Evolutionary conservation across 768 basidiomycete species (phyloP).

Genomic region (Lactifluus echinatus): DNA sequence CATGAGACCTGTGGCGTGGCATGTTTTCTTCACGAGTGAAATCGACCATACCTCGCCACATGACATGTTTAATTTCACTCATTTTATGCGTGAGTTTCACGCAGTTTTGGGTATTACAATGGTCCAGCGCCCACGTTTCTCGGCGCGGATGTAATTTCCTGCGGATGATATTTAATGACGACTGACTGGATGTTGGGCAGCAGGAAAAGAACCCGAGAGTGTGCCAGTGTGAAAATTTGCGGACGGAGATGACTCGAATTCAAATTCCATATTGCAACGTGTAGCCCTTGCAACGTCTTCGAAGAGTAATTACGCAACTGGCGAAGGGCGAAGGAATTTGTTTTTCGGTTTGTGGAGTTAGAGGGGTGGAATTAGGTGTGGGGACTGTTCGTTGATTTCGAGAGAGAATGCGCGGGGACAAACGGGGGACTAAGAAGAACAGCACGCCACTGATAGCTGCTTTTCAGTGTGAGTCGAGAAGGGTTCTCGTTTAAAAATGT

Average conservation of each 20-base stretch:
- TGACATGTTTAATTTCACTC: too few species aligned
- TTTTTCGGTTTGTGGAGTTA: neutral
- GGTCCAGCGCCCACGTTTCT: too few species aligned
- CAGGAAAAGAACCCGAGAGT: neutral
- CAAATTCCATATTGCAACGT: neutral
- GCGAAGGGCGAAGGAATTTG: too few species aligned
- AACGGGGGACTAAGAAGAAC: neutral
- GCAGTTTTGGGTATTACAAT: too few species aligned
- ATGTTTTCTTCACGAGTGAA: too few species aligned
- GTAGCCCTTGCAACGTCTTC: neutral
- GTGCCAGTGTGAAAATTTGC: neutral
- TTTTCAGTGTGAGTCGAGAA: too few species aligned
- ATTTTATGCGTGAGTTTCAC: too few species aligned
- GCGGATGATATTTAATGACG: neutral
- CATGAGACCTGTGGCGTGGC: too few species aligned
- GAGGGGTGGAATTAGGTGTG: neutral
- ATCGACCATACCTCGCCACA: too few species aligned
- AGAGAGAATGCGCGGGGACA: neutral
- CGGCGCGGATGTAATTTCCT: neutral
- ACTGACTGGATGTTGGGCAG: neutral
- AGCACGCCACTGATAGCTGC: too few species aligned
- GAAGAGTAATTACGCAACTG: neutral
- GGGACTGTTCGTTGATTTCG: neutral
- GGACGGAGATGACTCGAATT: neutral
- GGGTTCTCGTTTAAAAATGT: too few species aligned